phyloP scores from a whole-genome alignment of 2,329 filamentous ascomycete species.

The Thermomyces lanuginosus region DNA sequence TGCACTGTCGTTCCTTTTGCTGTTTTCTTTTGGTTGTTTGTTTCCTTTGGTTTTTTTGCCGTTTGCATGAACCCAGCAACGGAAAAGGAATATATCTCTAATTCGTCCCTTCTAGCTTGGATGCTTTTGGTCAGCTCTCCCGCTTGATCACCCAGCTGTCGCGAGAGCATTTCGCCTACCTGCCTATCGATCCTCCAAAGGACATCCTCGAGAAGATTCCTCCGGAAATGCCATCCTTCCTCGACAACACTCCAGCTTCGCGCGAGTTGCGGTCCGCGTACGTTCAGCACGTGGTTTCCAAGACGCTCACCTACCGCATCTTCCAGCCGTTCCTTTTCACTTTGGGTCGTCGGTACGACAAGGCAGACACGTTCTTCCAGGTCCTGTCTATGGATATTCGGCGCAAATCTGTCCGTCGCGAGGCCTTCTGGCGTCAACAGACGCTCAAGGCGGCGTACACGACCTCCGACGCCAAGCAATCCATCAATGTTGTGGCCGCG shows the following conservation, averaged over 20 bases:
- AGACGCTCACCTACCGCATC: constrained; percentile 39
- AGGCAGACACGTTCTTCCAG: constrained; percentile 39
- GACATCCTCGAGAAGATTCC: constrained; percentile 37
- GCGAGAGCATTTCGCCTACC: constrained; percentile 36
- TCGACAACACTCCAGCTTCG: constrained; percentile 36
- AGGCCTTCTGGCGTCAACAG: constrained; percentile 43
- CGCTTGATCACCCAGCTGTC: constrained; percentile 37
- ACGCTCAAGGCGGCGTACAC: constrained; percentile 42
- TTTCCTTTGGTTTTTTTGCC: constrained; percentile 9
- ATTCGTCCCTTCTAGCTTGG: too few relatives aligned
- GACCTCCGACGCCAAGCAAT: constrained; percentile 39
- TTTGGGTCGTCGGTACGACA: constrained; percentile 37
- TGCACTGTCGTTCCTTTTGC: background rate
- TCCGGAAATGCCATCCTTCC: constrained; percentile 36
- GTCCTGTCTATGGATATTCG: constrained; percentile 41
- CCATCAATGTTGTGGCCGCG: constrained; percentile 39
- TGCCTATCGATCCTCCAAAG: constrained; percentile 34
- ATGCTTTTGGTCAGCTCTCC: constrained; percentile 36
- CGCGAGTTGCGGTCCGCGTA: constrained; percentile 38
- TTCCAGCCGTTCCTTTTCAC: constrained; percentile 45
- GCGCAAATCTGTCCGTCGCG: constrained; percentile 39
- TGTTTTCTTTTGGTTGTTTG: constrained; percentile 3
- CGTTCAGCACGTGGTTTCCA: constrained; percentile 39
- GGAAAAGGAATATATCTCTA: too few relatives aligned
- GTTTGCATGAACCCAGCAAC: too few relatives aligned